Conservation (phyloP, 164 flowering plant genomes). For the Stephania japonica region DNA sequence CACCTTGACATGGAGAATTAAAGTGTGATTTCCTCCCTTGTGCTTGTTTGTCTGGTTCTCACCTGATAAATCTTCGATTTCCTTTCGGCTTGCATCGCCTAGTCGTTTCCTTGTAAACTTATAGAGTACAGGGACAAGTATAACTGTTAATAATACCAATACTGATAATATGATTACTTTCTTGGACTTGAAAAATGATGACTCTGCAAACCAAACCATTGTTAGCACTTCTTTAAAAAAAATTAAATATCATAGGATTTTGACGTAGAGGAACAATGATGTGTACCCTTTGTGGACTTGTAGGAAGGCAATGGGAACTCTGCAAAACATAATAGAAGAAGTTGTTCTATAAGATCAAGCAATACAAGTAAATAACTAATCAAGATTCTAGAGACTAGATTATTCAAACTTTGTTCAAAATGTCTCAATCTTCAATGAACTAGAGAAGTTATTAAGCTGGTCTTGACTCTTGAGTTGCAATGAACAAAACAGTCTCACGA, state of each 20-base stretch:
- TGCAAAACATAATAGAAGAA: conserved; percentile 3
- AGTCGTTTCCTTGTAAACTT: conserved; percentile 19
- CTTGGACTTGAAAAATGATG: conserved; percentile 5
- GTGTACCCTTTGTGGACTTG: conserved; percentile 11
- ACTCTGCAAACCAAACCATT: conserved; percentile 6
- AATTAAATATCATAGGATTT: neutral
- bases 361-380: neutral
- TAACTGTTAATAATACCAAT: conserved; percentile 3
- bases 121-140: conserved; percentile 21
- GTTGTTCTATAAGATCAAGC: neutral
- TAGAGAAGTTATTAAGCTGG: neutral
- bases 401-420: neutral
- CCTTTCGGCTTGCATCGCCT: conserved; percentile 13
- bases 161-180: conserved; percentile 2
- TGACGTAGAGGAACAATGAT: too few species aligned
- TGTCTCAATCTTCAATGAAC: neutral
- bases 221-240: neutral
- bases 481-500: too few species aligned
- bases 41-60: neutral
- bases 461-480: too few species aligned
- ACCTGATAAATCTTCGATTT: conserved; percentile 26
- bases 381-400: neutral
- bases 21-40: neutral
- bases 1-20: neutral
- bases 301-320: conserved; percentile 10